Base-by-base conservation (phyloP, 176 grass and related monocot species). In the Eragrostis nindensis region DNA sequence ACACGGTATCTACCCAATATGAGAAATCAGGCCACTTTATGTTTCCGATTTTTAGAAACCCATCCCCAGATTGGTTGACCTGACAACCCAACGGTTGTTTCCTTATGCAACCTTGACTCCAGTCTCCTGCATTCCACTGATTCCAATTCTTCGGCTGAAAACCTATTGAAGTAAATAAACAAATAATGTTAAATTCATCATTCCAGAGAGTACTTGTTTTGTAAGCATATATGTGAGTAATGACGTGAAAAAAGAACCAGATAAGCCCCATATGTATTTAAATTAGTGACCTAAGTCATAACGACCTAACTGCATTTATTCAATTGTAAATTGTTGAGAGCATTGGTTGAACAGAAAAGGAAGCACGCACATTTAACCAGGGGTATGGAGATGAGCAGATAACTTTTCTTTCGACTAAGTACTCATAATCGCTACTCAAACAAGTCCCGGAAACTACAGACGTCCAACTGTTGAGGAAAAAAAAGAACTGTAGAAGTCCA, bases 11-110 rank as follows among this genome's bases (percentile, higher is more conserved):
- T 46, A 70, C 26, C 86, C 88, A 88, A 13, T 85, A 3, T 13
- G 92, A 73, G 43, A 86, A 87, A 79, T 98, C 95, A 46, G 95
- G 90, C 85, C 93, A 91, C 56, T 93, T 98, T 42, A 91, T 66
- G 36, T 91, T 89, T 70, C 41, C 1, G 41, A 93, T 41, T 53
- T 47, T n/a, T 75, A 72, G 48, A 81, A 92, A 97, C 75, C 94
- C 82, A 89, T 92, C 86, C 29, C 73, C 83, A 52, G 75, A 75
- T 45, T 74, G 54, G 65, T 95, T 95, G 22, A 63, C 29, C 83
- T 84, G 79, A 70, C 95, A 98, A 66, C 26, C 86, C 72, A 98
- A 81, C 56, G 59, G 78, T 27, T 80, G 64, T 22, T 13, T 79
- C 75, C 95, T 87, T 30, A 75, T 70, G 63, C 95, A 98, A 67